Conservation (phyloP, 176 grass and related monocot species). For the Elaeis guineensis region DNA sequence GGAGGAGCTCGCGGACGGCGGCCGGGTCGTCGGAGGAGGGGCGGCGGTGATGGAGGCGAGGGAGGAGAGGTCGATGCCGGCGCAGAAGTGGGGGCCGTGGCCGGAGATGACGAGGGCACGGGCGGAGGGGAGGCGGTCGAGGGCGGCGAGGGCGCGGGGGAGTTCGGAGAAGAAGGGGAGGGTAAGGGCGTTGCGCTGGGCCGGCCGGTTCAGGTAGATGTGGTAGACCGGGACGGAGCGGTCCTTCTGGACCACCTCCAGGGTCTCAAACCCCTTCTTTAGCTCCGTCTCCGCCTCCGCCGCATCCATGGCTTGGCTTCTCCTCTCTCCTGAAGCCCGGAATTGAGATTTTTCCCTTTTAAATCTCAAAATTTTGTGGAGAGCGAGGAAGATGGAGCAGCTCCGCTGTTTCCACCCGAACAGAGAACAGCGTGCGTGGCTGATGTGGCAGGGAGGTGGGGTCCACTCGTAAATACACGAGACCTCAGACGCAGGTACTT, state of each 20-base stretch:
- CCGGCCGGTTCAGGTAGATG: slow-evolving; percentile 67
- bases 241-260: slow-evolving; percentile 48
- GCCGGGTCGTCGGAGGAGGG: slow-evolving; percentile 23
- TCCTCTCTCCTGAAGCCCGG: too few relatives aligned
- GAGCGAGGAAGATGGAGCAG: too few relatives aligned
- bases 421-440: too few relatives aligned
- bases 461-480: too few relatives aligned
- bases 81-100: slow-evolving; percentile 62
- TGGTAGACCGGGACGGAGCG: slow-evolving; percentile 36
- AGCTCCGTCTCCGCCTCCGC: slow-evolving; percentile 51
- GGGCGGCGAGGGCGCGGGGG: slow-evolving; percentile 63
- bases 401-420: too few relatives aligned
- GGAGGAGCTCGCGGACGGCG: slow-evolving; percentile 32
- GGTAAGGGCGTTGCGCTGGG: slow-evolving; percentile 68
- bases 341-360: too few relatives aligned
- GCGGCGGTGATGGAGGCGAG: slow-evolving; percentile 25
- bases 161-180: slow-evolving; percentile 58
- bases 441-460: too few relatives aligned
- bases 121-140: slow-evolving; percentile 57
- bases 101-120: slow-evolving; percentile 52
- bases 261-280: slow-evolving; percentile 42
- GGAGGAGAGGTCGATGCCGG: slow-evolving; percentile 58
- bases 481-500: too few relatives aligned
- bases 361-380: too few relatives aligned
- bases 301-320: not conserved